Base-by-base conservation (phyloP, 768 basidiomycete genomes). In the Tylopilus intermedius region DNA sequence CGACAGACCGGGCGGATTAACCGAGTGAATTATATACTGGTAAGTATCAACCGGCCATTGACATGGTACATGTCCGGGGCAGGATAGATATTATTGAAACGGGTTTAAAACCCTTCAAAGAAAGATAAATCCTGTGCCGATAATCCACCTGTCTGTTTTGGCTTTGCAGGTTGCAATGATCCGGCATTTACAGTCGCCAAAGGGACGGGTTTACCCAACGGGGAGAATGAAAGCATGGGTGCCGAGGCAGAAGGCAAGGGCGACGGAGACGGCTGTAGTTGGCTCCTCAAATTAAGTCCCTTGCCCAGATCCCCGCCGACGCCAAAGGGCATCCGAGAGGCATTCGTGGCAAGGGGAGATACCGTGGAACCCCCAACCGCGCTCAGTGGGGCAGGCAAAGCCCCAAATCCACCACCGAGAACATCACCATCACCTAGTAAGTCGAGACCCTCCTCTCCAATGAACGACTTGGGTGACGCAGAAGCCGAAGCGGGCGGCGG, bases 101-200 rank as follows among this genome's bases (percentile, higher is more conserved):
- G 38, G 3, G 40, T 35, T 67, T 66, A 88, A 30, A 86, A 62
- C 33, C 88, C 86, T 69, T 93, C 90, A 65, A 93, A 94, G 67
- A 94, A 93, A 15, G 85, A 89, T 47, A 92, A 66, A 76, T 92
- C 91, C 69, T 90, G 87, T 2, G 88, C 90, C 4, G 85, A 87
- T 46, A 92, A 67, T 4, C 84, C 86, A 11, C 82, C 81, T n/a
- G 61, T 68, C 62, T 58, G 58, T 49, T 45, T 63, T 42, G 67
- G 56, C 45, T 66, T 57, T 24, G 51, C 32, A 13, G 55, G 22
- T 24, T 58, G 58, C 18, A 54, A 51, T 35, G 49, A 21, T n/a
- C 42, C 40, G 3, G 42, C 1, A 32, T 60, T 52, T 5, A 62
- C 43, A 14, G 59, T 24, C 7, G 61, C 35, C 24, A 51, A 47